Conservation (phyloP, 768 basidiomycete species). For the Tylopilus intermedius region DNA sequence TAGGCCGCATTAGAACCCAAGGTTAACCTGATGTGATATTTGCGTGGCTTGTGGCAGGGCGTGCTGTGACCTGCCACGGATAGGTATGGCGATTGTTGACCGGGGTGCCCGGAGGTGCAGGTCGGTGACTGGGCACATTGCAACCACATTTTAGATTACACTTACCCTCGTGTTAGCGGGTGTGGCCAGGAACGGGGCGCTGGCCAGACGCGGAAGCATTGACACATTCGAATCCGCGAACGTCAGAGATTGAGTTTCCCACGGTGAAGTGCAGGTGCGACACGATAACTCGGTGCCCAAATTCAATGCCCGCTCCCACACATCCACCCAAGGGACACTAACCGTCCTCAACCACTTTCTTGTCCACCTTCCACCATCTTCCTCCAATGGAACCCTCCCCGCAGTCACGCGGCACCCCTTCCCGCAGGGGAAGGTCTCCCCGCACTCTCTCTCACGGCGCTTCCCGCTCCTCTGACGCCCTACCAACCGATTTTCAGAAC, state of each 20-base stretch:
- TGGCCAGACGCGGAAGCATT: conserved; percentile 33
- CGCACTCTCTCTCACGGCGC: conserved; percentile 45
- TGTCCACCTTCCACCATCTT: conserved; percentile 38
- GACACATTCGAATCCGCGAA: conserved; percentile 32
- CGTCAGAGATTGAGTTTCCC: conserved; percentile 24
- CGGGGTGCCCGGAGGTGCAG: too few species aligned
- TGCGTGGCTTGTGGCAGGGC: not conserved
- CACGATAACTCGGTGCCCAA: conserved; percentile 39
- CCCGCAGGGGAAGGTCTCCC: conserved; percentile 61
- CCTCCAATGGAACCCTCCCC: conserved; percentile 34
- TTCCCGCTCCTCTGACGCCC: conserved; percentile 39
- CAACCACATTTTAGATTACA: conserved; percentile 1
- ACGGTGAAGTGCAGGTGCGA: conserved; percentile 31
- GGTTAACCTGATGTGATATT: not conserved
- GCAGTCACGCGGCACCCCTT: conserved; percentile 53
- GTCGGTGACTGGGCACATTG: not conserved
- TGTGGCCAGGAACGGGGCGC: conserved; percentile 24
- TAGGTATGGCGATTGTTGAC: too few species aligned
- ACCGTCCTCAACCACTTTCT: conserved; percentile 5
- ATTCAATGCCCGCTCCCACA: conserved; percentile 38
- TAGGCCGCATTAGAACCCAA: conserved; percentile 15
- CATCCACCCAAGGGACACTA: conserved; percentile 29
- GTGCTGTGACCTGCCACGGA: not conserved
- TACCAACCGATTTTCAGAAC: conserved; percentile 49
- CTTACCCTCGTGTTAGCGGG: conserved; percentile 14